Evolutionary conservation across 2,329 filamentous ascomycete species (phyloP).

Genomic region (Cercospora zeina): DNA sequence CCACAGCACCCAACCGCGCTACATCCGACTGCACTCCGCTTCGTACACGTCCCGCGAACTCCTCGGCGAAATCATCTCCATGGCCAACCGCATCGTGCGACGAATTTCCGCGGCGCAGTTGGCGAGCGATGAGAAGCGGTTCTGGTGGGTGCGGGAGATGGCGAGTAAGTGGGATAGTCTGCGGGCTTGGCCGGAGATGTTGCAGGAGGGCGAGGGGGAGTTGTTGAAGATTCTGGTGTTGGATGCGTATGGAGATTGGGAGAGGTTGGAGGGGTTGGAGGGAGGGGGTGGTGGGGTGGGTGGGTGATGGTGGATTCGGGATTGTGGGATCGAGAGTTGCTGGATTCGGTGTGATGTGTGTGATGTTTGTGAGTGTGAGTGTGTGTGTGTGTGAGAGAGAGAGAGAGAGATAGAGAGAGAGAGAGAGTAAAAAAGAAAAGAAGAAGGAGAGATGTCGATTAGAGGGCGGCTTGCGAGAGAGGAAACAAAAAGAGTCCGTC

Average conservation of each 20-base stretch:
- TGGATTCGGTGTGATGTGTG: too few species aligned
- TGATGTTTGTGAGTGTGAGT: too few species aligned
- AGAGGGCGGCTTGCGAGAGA: too few species aligned
- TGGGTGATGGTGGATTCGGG: too few species aligned
- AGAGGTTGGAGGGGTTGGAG: constrained; percentile 19
- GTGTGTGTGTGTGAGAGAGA: too few species aligned
- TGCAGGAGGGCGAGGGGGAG: constrained; percentile 25
- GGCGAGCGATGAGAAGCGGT: constrained; percentile 19
- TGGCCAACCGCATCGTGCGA: constrained; percentile 22
- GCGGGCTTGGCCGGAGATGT: constrained; percentile 27
- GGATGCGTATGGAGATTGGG: constrained; percentile 27
- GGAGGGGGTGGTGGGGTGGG: too few species aligned
- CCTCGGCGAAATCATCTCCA: constrained; percentile 24
- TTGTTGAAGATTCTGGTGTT: constrained; percentile 28
- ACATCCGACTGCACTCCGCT: constrained; percentile 24
- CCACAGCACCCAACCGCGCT: constrained; percentile 19
- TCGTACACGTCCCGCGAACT: constrained; percentile 22
- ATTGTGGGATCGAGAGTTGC: too few species aligned
- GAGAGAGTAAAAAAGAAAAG: too few species aligned
- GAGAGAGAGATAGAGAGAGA: too few species aligned
- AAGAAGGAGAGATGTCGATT: too few species aligned
- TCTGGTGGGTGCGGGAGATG: constrained; percentile 25
- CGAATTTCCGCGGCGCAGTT: constrained; percentile 21
- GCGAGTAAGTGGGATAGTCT: constrained; percentile 29
- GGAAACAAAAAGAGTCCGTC: too few species aligned